These are phyloP conservation scores for Cucurbita argyrosperma DNA, from an alignment of 306 rosid species.

Conservation along the genomic window DNA sequence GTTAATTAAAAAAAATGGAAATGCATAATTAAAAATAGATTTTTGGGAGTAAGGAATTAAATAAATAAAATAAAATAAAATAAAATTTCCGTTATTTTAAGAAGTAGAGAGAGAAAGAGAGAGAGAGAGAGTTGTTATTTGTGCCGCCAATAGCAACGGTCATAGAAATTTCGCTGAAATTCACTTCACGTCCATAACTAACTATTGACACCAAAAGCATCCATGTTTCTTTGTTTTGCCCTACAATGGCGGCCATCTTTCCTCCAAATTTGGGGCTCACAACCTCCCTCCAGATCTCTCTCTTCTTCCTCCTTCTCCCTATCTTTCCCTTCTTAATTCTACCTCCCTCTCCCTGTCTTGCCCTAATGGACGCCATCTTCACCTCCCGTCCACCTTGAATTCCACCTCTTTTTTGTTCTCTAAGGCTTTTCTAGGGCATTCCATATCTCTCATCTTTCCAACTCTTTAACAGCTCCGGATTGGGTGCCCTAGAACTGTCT, in stretches of 20 bases:
- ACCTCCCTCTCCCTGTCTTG: constrained; percentile 11
- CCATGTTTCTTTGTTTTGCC: neutral
- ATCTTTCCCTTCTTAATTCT: constrained; percentile 13
- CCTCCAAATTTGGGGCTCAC: constrained; percentile 23
- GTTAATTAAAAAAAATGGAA: too few species aligned
- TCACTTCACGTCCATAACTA: neutral
- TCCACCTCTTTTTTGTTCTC: neutral
- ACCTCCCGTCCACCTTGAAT: constrained; percentile 14
- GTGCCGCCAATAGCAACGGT: constrained; percentile 7
- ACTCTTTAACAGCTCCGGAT: neutral
- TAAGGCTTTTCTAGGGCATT: constrained; percentile 35
- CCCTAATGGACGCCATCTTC: constrained; percentile 23
- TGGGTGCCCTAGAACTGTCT: constrained; percentile 42
- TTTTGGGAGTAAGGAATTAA: too few species aligned
- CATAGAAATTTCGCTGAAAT: neutral
- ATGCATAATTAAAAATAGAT: too few species aligned
- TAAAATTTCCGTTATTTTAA: neutral
- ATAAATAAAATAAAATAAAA: too few species aligned
- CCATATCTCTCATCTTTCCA: constrained; percentile 2
- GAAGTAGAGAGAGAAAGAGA: neutral
- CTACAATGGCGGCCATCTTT: constrained; percentile 26
- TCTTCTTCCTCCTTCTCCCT: constrained; percentile 18
- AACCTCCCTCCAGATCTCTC: constrained; percentile 25
- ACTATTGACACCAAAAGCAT: neutral
- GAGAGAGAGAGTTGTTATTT: neutral